Base-by-base conservation (phyloP, 306 rosid genomes). In the Inga laurina region DNA sequence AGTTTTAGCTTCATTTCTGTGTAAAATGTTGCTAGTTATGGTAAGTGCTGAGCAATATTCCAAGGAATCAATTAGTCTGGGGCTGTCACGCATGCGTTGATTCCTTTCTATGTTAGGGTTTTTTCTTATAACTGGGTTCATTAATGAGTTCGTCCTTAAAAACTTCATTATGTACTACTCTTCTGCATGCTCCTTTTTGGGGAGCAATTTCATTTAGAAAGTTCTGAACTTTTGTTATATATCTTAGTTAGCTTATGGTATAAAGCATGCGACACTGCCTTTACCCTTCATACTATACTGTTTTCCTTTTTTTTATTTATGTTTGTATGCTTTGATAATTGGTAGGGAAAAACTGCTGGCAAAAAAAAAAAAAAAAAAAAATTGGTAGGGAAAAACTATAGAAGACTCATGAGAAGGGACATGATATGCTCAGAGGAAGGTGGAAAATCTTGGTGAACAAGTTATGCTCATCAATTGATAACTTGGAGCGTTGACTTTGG, bases 401-500 rank as follows among this genome's bases (percentile, higher is more conserved):
- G 27, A 39, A 19, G n/a, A 56, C 81, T 78, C n/a, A n/a, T n/a
- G n/a, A n/a, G n/a, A n/a, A 43, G 30, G 30, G 84, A 82, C 77
- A 32, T 13, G 62, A 5, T 49, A 49, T 52, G 76, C 59, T 59
- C 24, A 32, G 81, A 41, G 83, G 43, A 76, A 82, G 82, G 90
- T 79, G 83, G 83, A n/a, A 44, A 54, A 79, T 79, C 19, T 35
- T 43, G 45, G 39, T 21, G 74, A 70, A 41, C 16, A 21, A 41
- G 74, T 72, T 44, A 79, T 59, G 74, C 77, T 49, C 14, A 70
- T 41, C 24, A 70, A n/a, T 44, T 48, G 68, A 37, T 76, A 45
- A 72, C 37, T 49, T 70, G 62, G 39, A 39, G 78, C 82, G 86
- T 86, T 86, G 88, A 86, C 88, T 34, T 62, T 22, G 19, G 77